phyloP scores from a whole-genome alignment of 257 asterid genomes.

The Przewalskia tangutica region DNA sequence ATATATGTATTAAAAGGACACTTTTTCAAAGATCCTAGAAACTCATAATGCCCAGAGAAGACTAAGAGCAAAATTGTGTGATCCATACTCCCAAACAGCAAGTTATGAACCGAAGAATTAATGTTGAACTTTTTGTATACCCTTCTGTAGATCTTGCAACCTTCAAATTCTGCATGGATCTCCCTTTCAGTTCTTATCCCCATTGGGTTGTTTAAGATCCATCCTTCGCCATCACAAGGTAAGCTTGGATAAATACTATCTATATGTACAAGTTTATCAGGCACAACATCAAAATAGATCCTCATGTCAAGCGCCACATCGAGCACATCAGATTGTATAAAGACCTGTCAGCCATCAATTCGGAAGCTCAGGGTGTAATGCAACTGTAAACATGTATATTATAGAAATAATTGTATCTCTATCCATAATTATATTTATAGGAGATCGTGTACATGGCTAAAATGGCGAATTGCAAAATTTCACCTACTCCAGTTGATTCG shows the following conservation, averaged over 20 bases:
- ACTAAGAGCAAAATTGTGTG: neutral
- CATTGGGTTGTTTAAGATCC: slow-evolving; percentile 81
- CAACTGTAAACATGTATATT: too few species aligned
- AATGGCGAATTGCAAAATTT: too few species aligned
- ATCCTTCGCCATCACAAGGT: slow-evolving; percentile 55
- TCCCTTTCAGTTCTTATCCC: slow-evolving; percentile 87
- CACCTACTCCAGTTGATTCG: too few species aligned
- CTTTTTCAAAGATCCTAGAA: neutral
- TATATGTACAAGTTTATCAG: slow-evolving; percentile 45
- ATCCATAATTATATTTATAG: too few species aligned
- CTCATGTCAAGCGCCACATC: slow-evolving; percentile 91
- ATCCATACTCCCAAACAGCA: neutral
- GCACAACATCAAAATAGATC: slow-evolving; percentile 47
- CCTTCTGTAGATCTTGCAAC: slow-evolving; percentile 70
- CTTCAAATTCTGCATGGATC: slow-evolving; percentile 81
- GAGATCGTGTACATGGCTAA: too few species aligned
- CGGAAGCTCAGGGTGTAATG: neutral
- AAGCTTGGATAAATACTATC: slow-evolving; percentile 28
- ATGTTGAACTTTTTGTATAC: slow-evolving; percentile 33
- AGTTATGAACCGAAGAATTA: neutral
- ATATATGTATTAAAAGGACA: neutral
- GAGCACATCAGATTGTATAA: slow-evolving; percentile 76
- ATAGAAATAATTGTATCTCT: too few species aligned
- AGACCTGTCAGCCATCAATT: slow-evolving; percentile 39
- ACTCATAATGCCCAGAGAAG: neutral